Evolutionary conservation across 1,284 basidiomycete genomes (phyloP).

Genomic region (Melampsora larici-populina): DNA sequence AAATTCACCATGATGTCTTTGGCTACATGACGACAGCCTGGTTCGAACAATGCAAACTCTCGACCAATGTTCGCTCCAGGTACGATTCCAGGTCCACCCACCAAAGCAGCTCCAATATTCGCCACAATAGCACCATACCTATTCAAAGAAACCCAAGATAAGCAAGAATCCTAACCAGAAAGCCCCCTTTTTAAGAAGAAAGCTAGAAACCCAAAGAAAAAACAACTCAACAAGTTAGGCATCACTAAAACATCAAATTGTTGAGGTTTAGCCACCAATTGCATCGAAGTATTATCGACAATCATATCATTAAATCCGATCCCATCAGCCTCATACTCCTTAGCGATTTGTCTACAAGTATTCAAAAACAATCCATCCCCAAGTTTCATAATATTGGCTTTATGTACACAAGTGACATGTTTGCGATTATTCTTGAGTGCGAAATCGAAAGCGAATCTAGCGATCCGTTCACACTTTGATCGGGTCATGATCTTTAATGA

Average conservation of each 20-base stretch:
- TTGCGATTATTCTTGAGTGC: constrained; percentile 95
- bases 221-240: constrained; percentile 64
- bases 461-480: constrained; percentile 93
- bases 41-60: constrained; percentile 54
- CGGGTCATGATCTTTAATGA: constrained; percentile 95
- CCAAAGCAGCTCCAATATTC: constrained; percentile 54
- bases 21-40: constrained; percentile 54
- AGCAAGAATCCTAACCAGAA: too few species aligned
- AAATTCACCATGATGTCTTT: constrained; percentile 63
- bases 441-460: constrained; percentile 97
- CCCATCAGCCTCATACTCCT: constrained; percentile 86
- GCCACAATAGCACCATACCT: constrained; percentile 54
- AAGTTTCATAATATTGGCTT: constrained; percentile 99
- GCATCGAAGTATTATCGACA: constrained; percentile 99
- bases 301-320: constrained; percentile 98
- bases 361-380: constrained; percentile 99
- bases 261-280: constrained; percentile 87
- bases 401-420: constrained; percentile 99
- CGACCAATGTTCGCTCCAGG: constrained; percentile 54
- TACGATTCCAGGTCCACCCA: constrained; percentile 54
- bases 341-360: constrained; percentile 92
- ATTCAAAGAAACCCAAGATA: too few species aligned
- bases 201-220: not conserved
- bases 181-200: too few species aligned
- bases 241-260: constrained; percentile 99